Percentiles rank a stretch among this genome's conserved stretches.
phyloP scores from a whole-genome alignment of 78 protist genomes.

The Diacronema lutheri region DNA sequence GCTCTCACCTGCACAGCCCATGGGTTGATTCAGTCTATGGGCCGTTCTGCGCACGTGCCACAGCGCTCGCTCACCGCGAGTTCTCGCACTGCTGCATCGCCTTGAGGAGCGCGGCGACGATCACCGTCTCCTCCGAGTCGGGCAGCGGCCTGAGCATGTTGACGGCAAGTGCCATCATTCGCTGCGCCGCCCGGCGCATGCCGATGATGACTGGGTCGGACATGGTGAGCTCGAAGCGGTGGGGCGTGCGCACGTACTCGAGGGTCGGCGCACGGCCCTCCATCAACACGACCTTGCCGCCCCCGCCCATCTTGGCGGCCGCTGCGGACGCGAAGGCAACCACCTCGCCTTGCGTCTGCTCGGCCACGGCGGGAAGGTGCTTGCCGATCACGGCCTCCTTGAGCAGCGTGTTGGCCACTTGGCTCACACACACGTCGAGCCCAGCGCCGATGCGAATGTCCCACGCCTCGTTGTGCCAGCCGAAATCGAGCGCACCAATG shows the following conservation, averaged over 20 bases:
- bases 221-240: neutral
- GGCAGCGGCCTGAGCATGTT: no score
- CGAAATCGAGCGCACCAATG: neutral
- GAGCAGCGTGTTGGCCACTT: slow-evolving; percentile 31
- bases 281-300: slow-evolving; percentile 19
- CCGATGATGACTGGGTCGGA: neutral
- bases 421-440: neutral
- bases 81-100: no score
- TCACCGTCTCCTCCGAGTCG: no score
- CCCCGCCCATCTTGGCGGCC: neutral
- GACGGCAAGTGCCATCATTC: neutral
- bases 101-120: no score
- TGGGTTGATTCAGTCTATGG: no score
- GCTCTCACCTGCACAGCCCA: no score
- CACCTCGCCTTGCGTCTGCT: slow-evolving; percentile 19
- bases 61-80: no score
- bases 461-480: neutral
- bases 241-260: slow-evolving; percentile 17
- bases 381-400: slow-evolving; percentile 23
- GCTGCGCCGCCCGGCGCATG: neutral
- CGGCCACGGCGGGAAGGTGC: slow-evolving; percentile 37
- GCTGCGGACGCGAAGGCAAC: slow-evolving; percentile 23
- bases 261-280: slow-evolving; percentile 22
- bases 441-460: neutral
- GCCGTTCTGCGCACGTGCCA: no score